Percentiles rank a stretch among this genome's conserved stretches.
Conservation (phyloP, 1,139 yeast genomes). For the Williopsis jadinii region DNA sequence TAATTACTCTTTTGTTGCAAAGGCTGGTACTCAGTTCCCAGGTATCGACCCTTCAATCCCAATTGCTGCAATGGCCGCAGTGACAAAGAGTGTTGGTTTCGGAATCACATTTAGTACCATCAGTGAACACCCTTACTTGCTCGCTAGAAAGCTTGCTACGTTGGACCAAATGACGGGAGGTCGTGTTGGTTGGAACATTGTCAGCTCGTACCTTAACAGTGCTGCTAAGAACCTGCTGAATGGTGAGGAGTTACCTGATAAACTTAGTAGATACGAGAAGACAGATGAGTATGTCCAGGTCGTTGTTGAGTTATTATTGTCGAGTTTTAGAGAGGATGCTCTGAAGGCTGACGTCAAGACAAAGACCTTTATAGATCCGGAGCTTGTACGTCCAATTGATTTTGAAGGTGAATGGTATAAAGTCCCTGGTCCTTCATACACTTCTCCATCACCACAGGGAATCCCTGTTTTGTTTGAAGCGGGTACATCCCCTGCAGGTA, state of each 20-base stretch:
- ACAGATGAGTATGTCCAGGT: conserved; percentile 34
- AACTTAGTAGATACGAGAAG: conserved; percentile 32
- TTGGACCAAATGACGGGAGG: conserved; percentile 35
- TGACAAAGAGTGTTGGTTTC: conserved; percentile 31
- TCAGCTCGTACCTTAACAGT: conserved; percentile 30
- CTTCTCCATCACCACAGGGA: conserved; percentile 35
- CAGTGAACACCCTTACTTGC: conserved; percentile 35
- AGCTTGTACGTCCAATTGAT: conserved; percentile 28
- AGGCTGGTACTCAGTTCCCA: conserved; percentile 32
- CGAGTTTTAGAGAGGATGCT: conserved; percentile 38
- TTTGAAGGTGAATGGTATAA: conserved; percentile 31
- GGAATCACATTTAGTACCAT: conserved; percentile 37
- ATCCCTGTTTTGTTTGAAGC: conserved; percentile 36
- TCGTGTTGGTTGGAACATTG: conserved; percentile 38
- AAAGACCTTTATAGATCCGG: conserved; percentile 31
- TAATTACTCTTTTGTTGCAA: conserved; percentile 27
- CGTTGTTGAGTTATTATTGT: conserved; percentile 29
- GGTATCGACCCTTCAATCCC: conserved; percentile 31
- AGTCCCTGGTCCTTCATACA: conserved; percentile 34
- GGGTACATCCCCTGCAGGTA: conserved; percentile 34
- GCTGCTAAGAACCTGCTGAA: conserved; percentile 30
- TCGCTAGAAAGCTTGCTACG: conserved; percentile 34
- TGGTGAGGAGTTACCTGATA: conserved; percentile 29
- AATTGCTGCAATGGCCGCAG: conserved; percentile 35
- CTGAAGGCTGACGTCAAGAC: conserved; percentile 23